Conservation (phyloP, 495 filamentous ascomycete genomes). For the Pseudevernia furfuracea region DNA sequence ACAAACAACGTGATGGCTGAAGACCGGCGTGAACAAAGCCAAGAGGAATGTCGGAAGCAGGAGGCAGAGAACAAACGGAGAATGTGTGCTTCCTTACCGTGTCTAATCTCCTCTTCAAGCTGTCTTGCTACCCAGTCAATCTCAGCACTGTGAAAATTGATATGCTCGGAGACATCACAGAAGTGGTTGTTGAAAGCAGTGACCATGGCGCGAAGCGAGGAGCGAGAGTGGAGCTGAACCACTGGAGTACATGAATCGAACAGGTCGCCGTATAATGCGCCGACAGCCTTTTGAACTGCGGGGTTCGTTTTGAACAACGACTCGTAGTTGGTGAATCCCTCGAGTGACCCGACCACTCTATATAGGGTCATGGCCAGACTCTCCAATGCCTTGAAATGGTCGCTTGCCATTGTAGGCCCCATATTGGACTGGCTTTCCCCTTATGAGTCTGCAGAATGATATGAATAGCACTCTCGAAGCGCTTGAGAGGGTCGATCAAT, state of each 20-base stretch:
- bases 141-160: constrained; percentile 15
- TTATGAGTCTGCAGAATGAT: constrained; percentile 14
- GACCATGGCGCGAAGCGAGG: constrained; percentile 20
- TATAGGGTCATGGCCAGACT: constrained; percentile 27
- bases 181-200: constrained; percentile 14
- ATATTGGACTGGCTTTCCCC: constrained; percentile 14
- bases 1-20: not conserved
- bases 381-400: constrained; percentile 28
- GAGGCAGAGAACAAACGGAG: not conserved
- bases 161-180: constrained; percentile 14
- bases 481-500: constrained; percentile 11
- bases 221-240: constrained; percentile 25
- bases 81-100: constrained; percentile 3
- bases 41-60: constrained; percentile 14
- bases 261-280: constrained; percentile 27
- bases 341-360: constrained; percentile 26
- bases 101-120: constrained; percentile 1
- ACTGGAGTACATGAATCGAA: constrained; percentile 28
- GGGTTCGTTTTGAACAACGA: constrained; percentile 23
- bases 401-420: constrained; percentile 18
- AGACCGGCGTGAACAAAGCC: not conserved
- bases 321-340: constrained; percentile 29
- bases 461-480: constrained; percentile 16
- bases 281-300: constrained; percentile 27
- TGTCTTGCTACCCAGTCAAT: constrained; percentile 8